These are phyloP conservation scores for Aspergillus pseudoglaucus DNA, from an alignment of 2,329 filamentous ascomycete species.

Conservation along the genomic window DNA sequence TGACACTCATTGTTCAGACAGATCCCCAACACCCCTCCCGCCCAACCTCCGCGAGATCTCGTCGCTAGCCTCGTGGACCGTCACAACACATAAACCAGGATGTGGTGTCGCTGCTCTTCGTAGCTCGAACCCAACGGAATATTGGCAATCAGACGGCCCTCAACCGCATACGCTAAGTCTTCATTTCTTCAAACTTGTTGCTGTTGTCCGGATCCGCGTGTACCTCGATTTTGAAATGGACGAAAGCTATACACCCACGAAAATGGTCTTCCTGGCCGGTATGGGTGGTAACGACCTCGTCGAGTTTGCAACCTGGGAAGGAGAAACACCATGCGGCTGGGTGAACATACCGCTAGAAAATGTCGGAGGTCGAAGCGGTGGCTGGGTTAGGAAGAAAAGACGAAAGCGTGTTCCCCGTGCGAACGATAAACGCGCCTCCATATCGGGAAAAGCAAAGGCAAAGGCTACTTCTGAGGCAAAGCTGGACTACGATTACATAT, in stretches of 20 bases:
- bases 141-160: conserved; percentile 62
- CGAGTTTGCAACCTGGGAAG: conserved; percentile 73
- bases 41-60: conserved; percentile 55
- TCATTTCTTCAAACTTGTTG: conserved; percentile 53
- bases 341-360: conserved; percentile 69
- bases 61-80: conserved; percentile 60
- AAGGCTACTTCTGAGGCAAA: neutral
- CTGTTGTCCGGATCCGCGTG: conserved; percentile 46
- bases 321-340: conserved; percentile 80
- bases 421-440: conserved; percentile 1
- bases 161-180: conserved; percentile 59
- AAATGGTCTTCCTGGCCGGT: conserved; percentile 81
- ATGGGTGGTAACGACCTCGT: conserved; percentile 88
- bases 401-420: conserved; percentile 11
- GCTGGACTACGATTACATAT: conserved; percentile 13
- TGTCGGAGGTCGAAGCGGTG: conserved; percentile 46
- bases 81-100: conserved; percentile 57
- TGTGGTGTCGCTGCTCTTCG: conserved; percentile 56
- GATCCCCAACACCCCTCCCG: conserved; percentile 32
- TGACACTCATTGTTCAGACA: conserved; percentile 17
- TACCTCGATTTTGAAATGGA: conserved; percentile 84
- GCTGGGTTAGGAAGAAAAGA: conserved; percentile 21
- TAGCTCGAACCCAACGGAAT: conserved; percentile 49
- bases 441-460: neutral
- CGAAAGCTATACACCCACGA: conserved; percentile 93